Percentiles rank a stretch among this genome's conserved stretches.
phyloP scores from a whole-genome alignment of 2,329 filamentous ascomycete genomes.

The Aspergillus terreus region DNA sequence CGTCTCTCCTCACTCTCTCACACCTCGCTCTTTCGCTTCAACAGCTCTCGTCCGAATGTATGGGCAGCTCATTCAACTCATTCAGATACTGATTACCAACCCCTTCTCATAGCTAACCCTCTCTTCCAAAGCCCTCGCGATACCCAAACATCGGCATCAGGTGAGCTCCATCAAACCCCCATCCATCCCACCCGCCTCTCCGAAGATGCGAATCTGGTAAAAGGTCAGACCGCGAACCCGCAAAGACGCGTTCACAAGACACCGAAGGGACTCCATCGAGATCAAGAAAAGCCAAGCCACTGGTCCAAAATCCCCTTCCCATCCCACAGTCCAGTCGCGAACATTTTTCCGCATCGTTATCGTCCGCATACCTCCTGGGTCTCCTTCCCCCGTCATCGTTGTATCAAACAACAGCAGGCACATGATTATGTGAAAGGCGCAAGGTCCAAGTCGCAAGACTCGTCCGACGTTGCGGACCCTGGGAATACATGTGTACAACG shows the following conservation, averaged over 20 bases:
- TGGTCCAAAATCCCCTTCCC: slow-evolving; percentile 10
- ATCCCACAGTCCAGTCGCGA: background rate
- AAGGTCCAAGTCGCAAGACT: slow-evolving; percentile 21
- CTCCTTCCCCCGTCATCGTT: background rate
- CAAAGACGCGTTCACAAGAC: slow-evolving; percentile 1
- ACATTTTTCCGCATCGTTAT: background rate
- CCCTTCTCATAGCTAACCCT: background rate
- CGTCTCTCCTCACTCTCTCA: background rate
- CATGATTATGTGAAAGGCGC: slow-evolving; percentile 23
- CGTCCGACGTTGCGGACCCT: slow-evolving; percentile 20
- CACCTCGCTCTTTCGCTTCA: background rate
- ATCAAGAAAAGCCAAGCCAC: background rate
- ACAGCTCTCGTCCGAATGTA: background rate
- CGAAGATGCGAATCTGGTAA: slow-evolving; percentile 45
- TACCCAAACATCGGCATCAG: background rate
- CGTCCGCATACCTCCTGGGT: background rate
- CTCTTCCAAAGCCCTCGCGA: background rate
- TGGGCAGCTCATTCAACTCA: background rate
- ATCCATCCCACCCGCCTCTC: slow-evolving; percentile 21
- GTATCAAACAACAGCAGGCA: slow-evolving; percentile 16
- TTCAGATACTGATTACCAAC: background rate
- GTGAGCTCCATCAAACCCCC: background rate
- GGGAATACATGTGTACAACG: slow-evolving; percentile 26
- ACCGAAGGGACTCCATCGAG: background rate
- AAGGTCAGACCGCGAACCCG: slow-evolving; percentile 40